These are phyloP conservation scores for Botrytis pseudocinerea DNA, from an alignment of 2,329 filamentous ascomycete species.

Conservation along the genomic window DNA sequence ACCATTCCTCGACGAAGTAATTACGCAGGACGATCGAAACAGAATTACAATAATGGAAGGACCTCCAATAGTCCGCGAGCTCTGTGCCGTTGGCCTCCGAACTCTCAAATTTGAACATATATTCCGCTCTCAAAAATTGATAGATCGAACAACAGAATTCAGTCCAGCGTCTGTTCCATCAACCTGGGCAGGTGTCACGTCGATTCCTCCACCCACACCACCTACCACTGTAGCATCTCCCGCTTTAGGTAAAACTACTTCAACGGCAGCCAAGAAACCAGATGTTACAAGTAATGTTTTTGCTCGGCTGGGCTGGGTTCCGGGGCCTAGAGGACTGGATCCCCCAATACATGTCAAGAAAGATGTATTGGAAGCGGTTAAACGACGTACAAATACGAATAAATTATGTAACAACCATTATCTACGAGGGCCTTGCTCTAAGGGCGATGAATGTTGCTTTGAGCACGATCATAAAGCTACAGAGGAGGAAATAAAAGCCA, in stretches of 20 bases:
- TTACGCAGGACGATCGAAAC: conserved; percentile 47
- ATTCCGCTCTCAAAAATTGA: conserved; percentile 56
- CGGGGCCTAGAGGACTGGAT: conserved; percentile 57
- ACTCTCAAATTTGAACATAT: conserved; percentile 51
- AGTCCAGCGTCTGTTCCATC: conserved; percentile 25
- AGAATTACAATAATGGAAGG: conserved; percentile 58
- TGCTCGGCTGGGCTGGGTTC: conserved; percentile 48
- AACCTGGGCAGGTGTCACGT: conserved; percentile 40
- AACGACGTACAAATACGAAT: conserved; percentile 53
- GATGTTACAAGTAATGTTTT: conserved; percentile 19
- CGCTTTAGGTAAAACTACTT: conserved; percentile 30
- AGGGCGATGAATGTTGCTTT: conserved; percentile 56
- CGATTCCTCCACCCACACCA: conserved; percentile 31
- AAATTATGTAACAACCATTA: conserved; percentile 66
- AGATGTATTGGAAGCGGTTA: conserved; percentile 53
- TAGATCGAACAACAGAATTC: conserved; percentile 42
- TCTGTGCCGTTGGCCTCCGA: conserved; percentile 49
- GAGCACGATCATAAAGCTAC: conserved; percentile 56
- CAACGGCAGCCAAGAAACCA: conserved; percentile 28
- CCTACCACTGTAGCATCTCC: conserved; percentile 21
- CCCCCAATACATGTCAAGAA: conserved; percentile 50
- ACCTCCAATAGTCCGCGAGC: conserved; percentile 51
- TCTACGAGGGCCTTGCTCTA: conserved; percentile 57
- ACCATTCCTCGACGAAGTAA: conserved; percentile 57
- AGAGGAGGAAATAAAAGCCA: conserved; percentile 56